Evolutionary conservation across 2,329 filamentous ascomycete genomes (phyloP).

Genomic region (Colletotrichum paranaense): DNA sequence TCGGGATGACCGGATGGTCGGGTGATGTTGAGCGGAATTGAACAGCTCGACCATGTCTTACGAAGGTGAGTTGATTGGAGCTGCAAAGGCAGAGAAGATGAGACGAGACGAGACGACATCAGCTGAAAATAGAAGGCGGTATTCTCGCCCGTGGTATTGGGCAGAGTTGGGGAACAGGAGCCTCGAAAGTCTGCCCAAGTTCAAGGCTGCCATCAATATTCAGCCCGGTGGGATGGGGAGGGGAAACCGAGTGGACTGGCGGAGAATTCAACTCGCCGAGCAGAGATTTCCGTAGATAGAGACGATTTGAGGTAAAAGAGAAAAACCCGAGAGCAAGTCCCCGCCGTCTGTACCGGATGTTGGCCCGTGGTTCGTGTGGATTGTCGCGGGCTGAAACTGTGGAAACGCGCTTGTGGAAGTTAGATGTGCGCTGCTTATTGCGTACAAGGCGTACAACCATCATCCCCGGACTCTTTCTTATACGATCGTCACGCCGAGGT

Average conservation of each 20-base stretch:
- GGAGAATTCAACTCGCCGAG: neutral
- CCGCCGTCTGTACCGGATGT: neutral
- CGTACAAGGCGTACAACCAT: neutral
- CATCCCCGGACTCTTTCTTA: neutral
- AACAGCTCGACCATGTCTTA: neutral
- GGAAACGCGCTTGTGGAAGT: conserved; percentile 24
- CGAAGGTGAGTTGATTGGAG: neutral
- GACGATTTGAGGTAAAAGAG: no score
- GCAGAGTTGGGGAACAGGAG: neutral
- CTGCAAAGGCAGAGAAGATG: conserved; percentile 12
- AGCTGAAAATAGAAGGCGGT: neutral
- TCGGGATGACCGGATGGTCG: conserved; percentile 5
- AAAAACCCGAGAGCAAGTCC: neutral
- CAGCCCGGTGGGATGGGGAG: neutral
- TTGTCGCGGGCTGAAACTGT: conserved; percentile 34
- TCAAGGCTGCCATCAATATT: neutral
- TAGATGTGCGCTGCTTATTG: neutral
- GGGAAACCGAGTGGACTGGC: neutral
- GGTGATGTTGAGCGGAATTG: neutral
- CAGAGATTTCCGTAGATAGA: neutral
- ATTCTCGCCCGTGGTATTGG: neutral
- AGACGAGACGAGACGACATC: neutral
- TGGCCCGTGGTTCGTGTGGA: conserved; percentile 22
- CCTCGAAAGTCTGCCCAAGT: neutral
- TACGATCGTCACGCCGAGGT: neutral